A percentile compares a stretch with the other conserved stretches of the same genome.
Evolutionary conservation across 2,329 filamentous ascomycete genomes (phyloP).

Genomic region (Lithohypha guttulata): DNA sequence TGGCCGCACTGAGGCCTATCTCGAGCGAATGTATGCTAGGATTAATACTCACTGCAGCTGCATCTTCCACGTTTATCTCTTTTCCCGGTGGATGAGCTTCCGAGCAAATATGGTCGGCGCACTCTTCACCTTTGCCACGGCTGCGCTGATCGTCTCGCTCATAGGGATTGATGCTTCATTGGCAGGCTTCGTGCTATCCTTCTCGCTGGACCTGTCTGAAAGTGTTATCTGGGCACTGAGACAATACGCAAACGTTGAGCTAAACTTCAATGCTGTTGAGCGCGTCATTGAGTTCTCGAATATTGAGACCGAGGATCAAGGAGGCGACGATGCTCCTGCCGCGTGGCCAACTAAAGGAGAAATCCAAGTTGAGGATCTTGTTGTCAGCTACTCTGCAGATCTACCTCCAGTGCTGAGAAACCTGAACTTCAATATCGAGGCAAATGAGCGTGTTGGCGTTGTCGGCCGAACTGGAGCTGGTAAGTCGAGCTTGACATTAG

Average conservation of each 20-base stretch:
- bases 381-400: conserved; percentile 60
- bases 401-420: conserved; percentile 60
- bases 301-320: conserved; percentile 55
- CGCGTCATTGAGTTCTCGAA: conserved; percentile 65
- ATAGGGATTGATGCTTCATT: conserved; percentile 55
- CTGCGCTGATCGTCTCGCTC: conserved; percentile 52
- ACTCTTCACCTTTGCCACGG: conserved; percentile 55
- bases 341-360: conserved; percentile 66
- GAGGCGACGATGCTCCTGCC: conserved; percentile 51
- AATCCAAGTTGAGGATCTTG: conserved; percentile 62
- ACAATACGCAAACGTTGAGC: conserved; percentile 58
- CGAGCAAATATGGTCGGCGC: conserved; percentile 61
- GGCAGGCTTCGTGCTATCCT: conserved; percentile 65
- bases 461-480: conserved; percentile 69
- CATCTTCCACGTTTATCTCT: conserved; percentile 58
- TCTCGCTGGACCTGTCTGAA: conserved; percentile 58
- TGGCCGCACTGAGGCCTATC: conserved; percentile 55
- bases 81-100: conserved; percentile 68
- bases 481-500: conserved; percentile 65
- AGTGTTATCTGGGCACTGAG: conserved; percentile 57
- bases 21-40: conserved; percentile 57
- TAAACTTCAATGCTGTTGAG: conserved; percentile 71
- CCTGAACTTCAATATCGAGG: conserved; percentile 54
- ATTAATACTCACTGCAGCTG: conserved; percentile 59
- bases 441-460: conserved; percentile 62